These are phyloP conservation scores for Sanghuangporus baumii DNA, from an alignment of 1,284 basidiomycete genomes.

Conservation along the genomic window DNA sequence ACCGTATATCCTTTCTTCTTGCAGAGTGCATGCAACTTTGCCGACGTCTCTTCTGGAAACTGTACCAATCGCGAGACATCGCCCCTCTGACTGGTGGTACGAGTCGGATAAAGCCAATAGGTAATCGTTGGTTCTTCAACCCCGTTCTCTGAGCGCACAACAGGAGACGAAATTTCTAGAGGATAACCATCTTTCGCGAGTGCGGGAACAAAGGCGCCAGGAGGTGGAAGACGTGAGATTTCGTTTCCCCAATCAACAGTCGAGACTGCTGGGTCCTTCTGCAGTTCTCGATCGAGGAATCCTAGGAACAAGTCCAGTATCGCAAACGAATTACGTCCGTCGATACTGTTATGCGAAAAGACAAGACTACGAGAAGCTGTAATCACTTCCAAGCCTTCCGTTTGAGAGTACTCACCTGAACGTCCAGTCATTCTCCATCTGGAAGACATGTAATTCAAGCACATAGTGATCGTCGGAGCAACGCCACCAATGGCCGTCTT, in stretches of 20 bases:
- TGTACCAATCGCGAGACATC: slow-evolving; percentile 14
- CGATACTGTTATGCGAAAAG: slow-evolving; percentile 6
- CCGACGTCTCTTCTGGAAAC: slow-evolving; percentile 12
- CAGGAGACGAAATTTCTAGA: background rate
- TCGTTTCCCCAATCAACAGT: background rate
- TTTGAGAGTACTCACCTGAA: background rate
- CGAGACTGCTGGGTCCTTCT: background rate
- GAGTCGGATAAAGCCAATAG: slow-evolving; percentile 11
- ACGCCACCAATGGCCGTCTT: slow-evolving; percentile 8
- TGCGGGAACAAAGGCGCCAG: background rate
- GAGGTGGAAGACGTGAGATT: background rate
- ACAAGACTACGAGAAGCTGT: background rate
- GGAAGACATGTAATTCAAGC: slow-evolving; percentile 3
- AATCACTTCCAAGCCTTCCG: background rate
- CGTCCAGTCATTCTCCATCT: background rate
- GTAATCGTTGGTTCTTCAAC: background rate
- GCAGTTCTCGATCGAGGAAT: background rate
- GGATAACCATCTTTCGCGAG: background rate
- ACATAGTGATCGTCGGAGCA: background rate
- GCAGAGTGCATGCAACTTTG: slow-evolving; percentile 12
- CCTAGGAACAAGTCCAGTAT: slow-evolving; percentile 1
- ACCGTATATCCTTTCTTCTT: slow-evolving; percentile 16
- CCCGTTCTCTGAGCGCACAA: background rate
- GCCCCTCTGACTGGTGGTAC: background rate
- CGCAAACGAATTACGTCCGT: slow-evolving; percentile 2